Percentiles rank a stretch among this genome's conserved stretches.
Evolutionary conservation across 257 asterid genomes (phyloP).

Genomic region (Lavandula angustifolia): DNA sequence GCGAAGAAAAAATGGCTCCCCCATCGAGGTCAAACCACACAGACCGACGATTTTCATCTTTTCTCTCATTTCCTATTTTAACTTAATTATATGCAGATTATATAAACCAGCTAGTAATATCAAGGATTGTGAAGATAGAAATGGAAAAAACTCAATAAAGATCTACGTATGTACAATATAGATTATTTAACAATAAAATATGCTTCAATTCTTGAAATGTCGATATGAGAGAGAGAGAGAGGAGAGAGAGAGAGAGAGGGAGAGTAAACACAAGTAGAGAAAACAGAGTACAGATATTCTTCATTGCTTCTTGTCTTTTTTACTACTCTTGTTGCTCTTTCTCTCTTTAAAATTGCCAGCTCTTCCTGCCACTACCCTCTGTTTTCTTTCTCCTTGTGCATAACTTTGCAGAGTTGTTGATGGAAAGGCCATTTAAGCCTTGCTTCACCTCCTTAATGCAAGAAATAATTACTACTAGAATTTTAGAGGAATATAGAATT

Average conservation of each 20-base stretch:
- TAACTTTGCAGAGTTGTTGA: conserved; percentile 36
- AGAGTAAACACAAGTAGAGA: conserved; percentile 25
- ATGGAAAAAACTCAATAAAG: conserved; percentile 14
- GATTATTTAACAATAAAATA: conserved; percentile 31
- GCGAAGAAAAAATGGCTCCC: neutral
- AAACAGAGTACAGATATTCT: conserved; percentile 36
- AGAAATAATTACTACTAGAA: conserved; percentile 22
- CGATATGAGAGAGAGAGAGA: conserved; percentile 14
- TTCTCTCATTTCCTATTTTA: neutral
- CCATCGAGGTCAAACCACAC: conserved; percentile 44
- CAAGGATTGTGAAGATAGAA: conserved; percentile 17
- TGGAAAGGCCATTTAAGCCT: conserved; percentile 31
- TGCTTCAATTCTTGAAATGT: conserved; percentile 25
- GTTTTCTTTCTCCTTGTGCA: conserved; percentile 18
- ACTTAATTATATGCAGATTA: conserved; percentile 13
- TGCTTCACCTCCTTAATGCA: conserved; percentile 25
- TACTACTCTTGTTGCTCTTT: conserved; percentile 18
- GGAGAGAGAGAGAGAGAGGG: conserved; percentile 17
- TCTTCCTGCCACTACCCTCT: conserved; percentile 43
- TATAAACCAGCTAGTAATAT: neutral
- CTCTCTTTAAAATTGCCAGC: conserved; percentile 39
- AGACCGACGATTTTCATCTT: conserved; percentile 15
- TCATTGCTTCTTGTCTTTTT: conserved; percentile 32
- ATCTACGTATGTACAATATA: conserved; percentile 4
- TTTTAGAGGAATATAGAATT: neutral